Evolutionary conservation across 2,329 filamentous ascomycete species (phyloP).

Genomic region (Botryosphaeria dothidea): DNA sequence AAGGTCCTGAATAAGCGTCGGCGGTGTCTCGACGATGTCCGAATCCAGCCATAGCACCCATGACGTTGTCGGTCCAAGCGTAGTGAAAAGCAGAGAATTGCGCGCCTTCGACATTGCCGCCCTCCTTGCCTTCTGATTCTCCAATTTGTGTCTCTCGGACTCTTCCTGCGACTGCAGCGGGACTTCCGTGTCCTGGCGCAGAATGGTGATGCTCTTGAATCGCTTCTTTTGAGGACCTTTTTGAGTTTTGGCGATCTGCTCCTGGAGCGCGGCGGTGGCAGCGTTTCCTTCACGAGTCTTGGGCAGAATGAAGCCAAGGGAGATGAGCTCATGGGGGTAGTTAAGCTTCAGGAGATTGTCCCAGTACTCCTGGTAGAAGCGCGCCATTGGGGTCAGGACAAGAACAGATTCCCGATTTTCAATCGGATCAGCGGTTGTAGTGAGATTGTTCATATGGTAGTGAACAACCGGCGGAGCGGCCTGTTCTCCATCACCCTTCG

Average conservation of each 20-base stretch:
- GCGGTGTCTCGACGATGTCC: slow-evolving; percentile 87
- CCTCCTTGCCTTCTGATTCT: slow-evolving; percentile 82
- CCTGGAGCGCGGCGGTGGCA: slow-evolving; percentile 80
- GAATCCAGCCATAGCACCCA: slow-evolving; percentile 97
- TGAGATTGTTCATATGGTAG: slow-evolving; percentile 95
- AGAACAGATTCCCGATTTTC: slow-evolving; percentile 82
- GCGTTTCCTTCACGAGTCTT: slow-evolving; percentile 90
- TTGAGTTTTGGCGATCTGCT: slow-evolving; percentile 82
- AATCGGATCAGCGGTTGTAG: slow-evolving; percentile 73
- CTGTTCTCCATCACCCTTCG: slow-evolving; percentile 52
- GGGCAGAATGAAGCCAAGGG: slow-evolving; percentile 92
- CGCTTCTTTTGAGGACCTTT: slow-evolving; percentile 76
- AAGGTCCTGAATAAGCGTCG: slow-evolving; percentile 85
- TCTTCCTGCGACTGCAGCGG: slow-evolving; percentile 80
- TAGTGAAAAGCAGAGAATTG: slow-evolving; percentile 94
- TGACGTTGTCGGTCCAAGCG: slow-evolving; percentile 82
- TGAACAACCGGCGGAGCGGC: slow-evolving; percentile 82
- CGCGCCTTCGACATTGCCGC: slow-evolving; percentile 91
- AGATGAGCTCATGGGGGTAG: slow-evolving; percentile 94
- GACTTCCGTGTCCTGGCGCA: slow-evolving; percentile 91
- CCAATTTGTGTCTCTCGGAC: slow-evolving; percentile 84
- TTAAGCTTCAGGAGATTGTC: slow-evolving; percentile 80
- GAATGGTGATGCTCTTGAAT: slow-evolving; percentile 91
- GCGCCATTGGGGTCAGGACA: slow-evolving; percentile 87
- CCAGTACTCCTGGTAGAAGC: slow-evolving; percentile 96